Evolutionary conservation across 1,139 yeast genomes (phyloP), one percentile per base, ranked within the genome.

Genomic region (Candida sanyaensis): DNA sequence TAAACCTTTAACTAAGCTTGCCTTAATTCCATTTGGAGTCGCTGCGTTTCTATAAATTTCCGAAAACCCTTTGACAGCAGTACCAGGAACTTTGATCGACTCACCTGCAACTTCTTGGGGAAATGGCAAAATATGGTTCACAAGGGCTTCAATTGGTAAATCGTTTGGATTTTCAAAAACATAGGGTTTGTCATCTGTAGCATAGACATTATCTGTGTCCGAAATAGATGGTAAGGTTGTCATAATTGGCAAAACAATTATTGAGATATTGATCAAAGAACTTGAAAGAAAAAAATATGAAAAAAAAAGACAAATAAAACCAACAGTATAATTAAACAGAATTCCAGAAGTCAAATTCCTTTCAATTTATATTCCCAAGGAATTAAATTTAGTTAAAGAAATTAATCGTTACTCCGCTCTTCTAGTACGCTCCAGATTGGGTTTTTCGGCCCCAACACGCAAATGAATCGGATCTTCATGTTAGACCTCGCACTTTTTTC

Each of bases 11-110:
- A 56, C 42, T 23, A 68, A 36, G 17, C 54, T 62, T 10, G 51
- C 52, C 52, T 71, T 72, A 38, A 62, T 46, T 3, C 53, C 51
- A 21, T 53, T 52, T 13, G 68, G 63, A n/a, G 43, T 44, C 36
- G 56, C 57, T 27, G 62, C 62, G 53, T 69, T 72, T 39, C 78
- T 55, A 56, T 66, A 73, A 41, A 72, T 62, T 10, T 63, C 58
- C 10, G 75, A 66, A 49, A 50, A 66, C 1, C 75, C 77, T 1
- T 53, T 58, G 29, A 56, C 54, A 28, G 55, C 65, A 11, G 75
- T 59, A 2, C 72, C 73, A 1, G 68, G 64, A 17, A 72, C 49
- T 4, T 70, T 60, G 5, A 63, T 57, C 1, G 75, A 56, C 11
- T 48, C 37, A 29, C 53, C 45, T 41, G 49, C 43, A 4, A 47